phyloP scores from a whole-genome alignment of 2,329 filamentous ascomycete genomes.

The Cephalotrichum gorgonifer region DNA sequence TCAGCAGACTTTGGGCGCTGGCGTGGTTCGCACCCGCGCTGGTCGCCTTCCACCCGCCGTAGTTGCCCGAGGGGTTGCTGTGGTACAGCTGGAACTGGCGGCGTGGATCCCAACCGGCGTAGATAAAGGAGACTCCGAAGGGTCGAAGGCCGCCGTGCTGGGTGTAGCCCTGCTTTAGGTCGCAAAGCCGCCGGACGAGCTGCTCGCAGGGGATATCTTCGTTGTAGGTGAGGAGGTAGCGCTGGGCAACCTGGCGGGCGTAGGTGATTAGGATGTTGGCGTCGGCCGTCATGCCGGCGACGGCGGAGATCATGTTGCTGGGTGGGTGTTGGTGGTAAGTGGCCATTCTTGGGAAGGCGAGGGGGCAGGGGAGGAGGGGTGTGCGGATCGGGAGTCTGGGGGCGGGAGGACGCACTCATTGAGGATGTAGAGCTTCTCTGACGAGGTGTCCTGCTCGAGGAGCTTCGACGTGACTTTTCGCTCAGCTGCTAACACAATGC shows the following conservation, averaged over 20 bases:
- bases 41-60: slow-evolving; percentile 98
- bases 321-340: background rate
- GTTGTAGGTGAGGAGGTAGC: slow-evolving; percentile 98
- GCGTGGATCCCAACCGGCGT: slow-evolving; percentile 93
- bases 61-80: slow-evolving; percentile 97
- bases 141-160: slow-evolving; percentile 97
- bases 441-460: slow-evolving; percentile 97
- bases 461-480: slow-evolving; percentile 99
- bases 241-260: slow-evolving; percentile 90
- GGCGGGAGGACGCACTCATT: slow-evolving; percentile 68
- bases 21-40: slow-evolving; percentile 97
- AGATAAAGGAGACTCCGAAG: slow-evolving; percentile 99
- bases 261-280: slow-evolving; percentile 99
- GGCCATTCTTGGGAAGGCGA: background rate
- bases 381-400: background rate
- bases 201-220: slow-evolving; percentile 99
- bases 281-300: slow-evolving; percentile 97
- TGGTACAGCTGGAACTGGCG: slow-evolving; percentile 98
- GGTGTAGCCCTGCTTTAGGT: slow-evolving; percentile 98
- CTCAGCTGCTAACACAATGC: slow-evolving; percentile 95
- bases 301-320: slow-evolving; percentile 99
- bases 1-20: slow-evolving; percentile 89
- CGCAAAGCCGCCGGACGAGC: slow-evolving; percentile 89
- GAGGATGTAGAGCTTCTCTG: slow-evolving; percentile 98
- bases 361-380: background rate